Base-by-base conservation (phyloP, 2,329 filamentous ascomycete species). In the Teratosphaeria destructans region DNA sequence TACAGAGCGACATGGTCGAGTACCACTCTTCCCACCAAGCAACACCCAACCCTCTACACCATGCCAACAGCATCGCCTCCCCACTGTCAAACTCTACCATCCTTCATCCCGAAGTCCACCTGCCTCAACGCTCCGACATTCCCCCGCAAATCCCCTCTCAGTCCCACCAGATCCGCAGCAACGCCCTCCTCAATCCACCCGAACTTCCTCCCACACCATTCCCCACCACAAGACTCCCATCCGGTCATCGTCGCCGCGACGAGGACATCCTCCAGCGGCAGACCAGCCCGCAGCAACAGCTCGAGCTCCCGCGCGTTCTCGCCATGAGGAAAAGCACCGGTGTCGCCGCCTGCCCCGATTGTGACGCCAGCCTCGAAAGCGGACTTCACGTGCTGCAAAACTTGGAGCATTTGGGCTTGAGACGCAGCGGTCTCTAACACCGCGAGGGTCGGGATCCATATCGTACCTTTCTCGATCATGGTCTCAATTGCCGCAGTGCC, bases 71-170 rank as follows among this genome's bases (percentile, higher is more conserved):
- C 62, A 39, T 59, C 34, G 10, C 70, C 67, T 37, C 68, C 62
- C 12, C 58, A 60, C 66, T 81, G 82, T 74, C 78, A 82, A 8
- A 82, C 71, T 55, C 66, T 73, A 0, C 74, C 81, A 64, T 84
- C 81, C 66, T 83, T 84, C 80, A 84, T 83, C 19, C 83, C 81
- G 66, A 82, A 82, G 57, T 67, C 72, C 0, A 83, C 77, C 60
- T 73, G 76, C 57, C 80, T 73, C 34, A 84, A 61, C 1, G 76
- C 76, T 23, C 66, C 63, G 1, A 67, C 39, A 58, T 81, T 77
- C 23, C 70, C 62, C 29, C 72, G 70, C 2, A 78, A 75, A 63
- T 82, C 77, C 0, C 73, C 69, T 2, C 76, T 71, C 11, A 83
- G 61, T 0, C 79, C 80, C 55, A 82, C 74, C 11, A 83, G 74